Conservation (phyloP, 2,329 filamentous ascomycete genomes). For the Lasiodiplodia sp. region DNA sequence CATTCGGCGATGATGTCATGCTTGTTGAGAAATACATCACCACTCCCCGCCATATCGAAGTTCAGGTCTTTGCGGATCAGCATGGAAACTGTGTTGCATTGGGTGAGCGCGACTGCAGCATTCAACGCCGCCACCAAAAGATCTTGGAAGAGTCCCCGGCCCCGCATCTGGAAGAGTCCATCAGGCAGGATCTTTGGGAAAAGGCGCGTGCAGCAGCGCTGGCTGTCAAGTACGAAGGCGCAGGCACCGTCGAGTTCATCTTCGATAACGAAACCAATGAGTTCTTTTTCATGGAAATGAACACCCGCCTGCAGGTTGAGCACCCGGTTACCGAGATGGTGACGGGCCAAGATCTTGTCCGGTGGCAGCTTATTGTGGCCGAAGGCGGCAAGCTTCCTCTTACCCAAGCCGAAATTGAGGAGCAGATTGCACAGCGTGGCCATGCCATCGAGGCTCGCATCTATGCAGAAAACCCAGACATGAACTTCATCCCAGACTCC, state of each 20-base stretch:
- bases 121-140: slow-evolving; percentile 71
- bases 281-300: slow-evolving; percentile 78
- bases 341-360: slow-evolving; percentile 79
- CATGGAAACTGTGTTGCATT: slow-evolving; percentile 70
- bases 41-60: slow-evolving; percentile 70
- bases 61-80: slow-evolving; percentile 71
- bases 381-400: slow-evolving; percentile 72
- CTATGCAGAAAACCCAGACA: slow-evolving; percentile 93
- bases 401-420: slow-evolving; percentile 69
- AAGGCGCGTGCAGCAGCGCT: slow-evolving; percentile 69
- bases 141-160: slow-evolving; percentile 72
- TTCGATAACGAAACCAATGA: slow-evolving; percentile 71
- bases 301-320: slow-evolving; percentile 89
- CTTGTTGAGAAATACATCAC: slow-evolving; percentile 73
- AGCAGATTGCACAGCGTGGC: slow-evolving; percentile 75
- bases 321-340: slow-evolving; percentile 91
- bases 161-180: slow-evolving; percentile 65
- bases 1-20: slow-evolving; percentile 72
- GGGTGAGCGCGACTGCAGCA: slow-evolving; percentile 71
- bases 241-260: slow-evolving; percentile 73
- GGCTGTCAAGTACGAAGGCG: slow-evolving; percentile 70
- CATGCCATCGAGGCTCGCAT: slow-evolving; percentile 95
- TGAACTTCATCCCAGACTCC: slow-evolving; percentile 92
- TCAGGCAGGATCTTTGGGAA: slow-evolving; percentile 69
- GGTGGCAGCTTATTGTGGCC: slow-evolving; percentile 93